Base-by-base conservation (phyloP, 2,329 filamentous ascomycete genomes). In the Pseudogymnoascus sp. region DNA sequence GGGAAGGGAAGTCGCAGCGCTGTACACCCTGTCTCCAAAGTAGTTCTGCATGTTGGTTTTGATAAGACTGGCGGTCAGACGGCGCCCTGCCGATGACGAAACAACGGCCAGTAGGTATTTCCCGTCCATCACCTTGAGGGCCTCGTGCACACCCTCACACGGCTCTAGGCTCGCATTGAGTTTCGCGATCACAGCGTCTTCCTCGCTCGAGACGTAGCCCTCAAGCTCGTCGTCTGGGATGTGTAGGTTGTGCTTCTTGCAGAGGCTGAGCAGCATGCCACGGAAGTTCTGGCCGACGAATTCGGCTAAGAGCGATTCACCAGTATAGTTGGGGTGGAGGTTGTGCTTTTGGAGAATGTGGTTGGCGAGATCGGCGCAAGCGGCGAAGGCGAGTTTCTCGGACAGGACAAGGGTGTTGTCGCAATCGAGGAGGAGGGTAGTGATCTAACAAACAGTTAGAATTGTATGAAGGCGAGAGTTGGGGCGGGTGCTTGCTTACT, bases 221-320 rank as follows among this genome's bases (percentile, higher is more conserved):
- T 95, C 87, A 64, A 92, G 77, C 72, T 96, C 89, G 1, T 84
- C 85, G 19, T 81, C 75, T 26, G 77, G 70, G 77, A 96, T 84
- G 62, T 82, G 77, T 77, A 96, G 93, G 76, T 82, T 80, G 81
- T 90, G 87, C 76, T 89, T 88, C 75, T 85, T 79, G 76, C 92
- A 87, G 65, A 96, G 85, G 65, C 85, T 86, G 64, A 80, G 77
- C 78, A 96, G 87, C 90, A 96, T 96, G 77, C 91, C 90, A 69
- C 91, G 90, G 83, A 96, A 96, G 83, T 96, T 96, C 76, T 95
- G 89, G 71, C 93, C 92, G 70, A 96, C 91, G 72, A 96, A 96
- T 78, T 96, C 90, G 70, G 82, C 80, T 78, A 96, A 90, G 67
- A 96, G 87, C 65, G 86, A 82, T 59, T 87, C 84, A 72, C 89